Evolutionary conservation across 192 early-diverging fungal species (phyloP), one percentile per base, ranked within the genome.

Genomic region (Coemansia sp.): DNA sequence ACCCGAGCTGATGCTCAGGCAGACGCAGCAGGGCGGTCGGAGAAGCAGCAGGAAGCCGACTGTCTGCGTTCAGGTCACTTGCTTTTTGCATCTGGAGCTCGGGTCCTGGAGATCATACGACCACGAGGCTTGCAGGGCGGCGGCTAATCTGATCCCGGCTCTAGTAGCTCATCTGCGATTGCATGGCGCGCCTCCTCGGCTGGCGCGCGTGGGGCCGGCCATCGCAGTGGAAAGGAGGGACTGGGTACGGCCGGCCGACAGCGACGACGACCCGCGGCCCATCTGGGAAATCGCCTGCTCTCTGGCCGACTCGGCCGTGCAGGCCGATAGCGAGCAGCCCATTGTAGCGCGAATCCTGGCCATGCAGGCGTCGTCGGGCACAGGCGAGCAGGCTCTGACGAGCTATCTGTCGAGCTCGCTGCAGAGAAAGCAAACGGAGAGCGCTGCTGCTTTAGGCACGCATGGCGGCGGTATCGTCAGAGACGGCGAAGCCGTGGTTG

Each of bases 381-480:
- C 1, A 1, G 55, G 29, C 57, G 39, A 29, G 27, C 25, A 24
- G 3, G 66, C 76, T 8, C 57, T 81, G 30, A 58, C 68, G 9
- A 59, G 66, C 20, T 81, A 75, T 24, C 54, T 81, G 46, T 71
- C 78, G 4, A 64, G 60, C 35, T 75, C 72, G 20, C 57, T 81
- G 11, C 61, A 56, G 50, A 64, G 78, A 24, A 71, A 69, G 56
- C 70, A 69, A 47, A 65, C 64, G 20, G 72, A 69, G 59, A 57
- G 54, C 11, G 55, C 50, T 5, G 52, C 45, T 4, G 69, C 61
- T 4, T 32, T 71, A 23, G 72, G 78, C n/a, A 71, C 72, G 25
- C 72, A 81, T 22, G 65, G 64, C 4, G 78, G 78, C 23, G 78
- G 78, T 0, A 81, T 81, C 35, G 28, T 81, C 35, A 68, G 78